Evolutionary conservation across 148 eudicot genomes (phyloP).

Genomic region (Rhododendron molle): DNA sequence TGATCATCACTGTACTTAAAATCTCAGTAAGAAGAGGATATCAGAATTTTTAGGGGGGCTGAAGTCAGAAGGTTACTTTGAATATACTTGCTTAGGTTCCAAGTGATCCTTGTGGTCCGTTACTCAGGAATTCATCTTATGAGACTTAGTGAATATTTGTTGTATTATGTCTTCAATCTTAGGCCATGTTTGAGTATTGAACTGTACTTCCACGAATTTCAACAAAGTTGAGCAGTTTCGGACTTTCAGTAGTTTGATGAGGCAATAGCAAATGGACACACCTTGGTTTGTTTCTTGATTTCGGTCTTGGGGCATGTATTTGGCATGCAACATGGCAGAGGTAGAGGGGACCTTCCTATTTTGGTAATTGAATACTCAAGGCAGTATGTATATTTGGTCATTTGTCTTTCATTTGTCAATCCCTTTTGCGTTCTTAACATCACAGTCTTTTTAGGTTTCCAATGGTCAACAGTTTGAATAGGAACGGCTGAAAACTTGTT

Average conservation of each 20-base stretch:
- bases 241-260: neutral
- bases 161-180: neutral
- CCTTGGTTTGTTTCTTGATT: neutral
- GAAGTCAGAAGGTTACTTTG: neutral
- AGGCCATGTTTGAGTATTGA: neutral
- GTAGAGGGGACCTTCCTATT: neutral
- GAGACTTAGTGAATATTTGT: neutral
- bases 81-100: neutral
- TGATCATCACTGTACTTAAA: neutral
- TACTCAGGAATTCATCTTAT: neutral
- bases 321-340: neutral
- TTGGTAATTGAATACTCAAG: neutral
- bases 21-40: neutral
- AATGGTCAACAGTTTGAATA: neutral
- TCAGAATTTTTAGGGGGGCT: neutral
- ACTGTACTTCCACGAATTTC: neutral
- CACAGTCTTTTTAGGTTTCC: neutral
- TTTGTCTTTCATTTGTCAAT: neutral
- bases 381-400: neutral
- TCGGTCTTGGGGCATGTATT: neutral
- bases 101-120: neutral
- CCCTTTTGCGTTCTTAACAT: neutral
- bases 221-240: neutral
- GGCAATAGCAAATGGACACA: neutral
- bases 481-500: neutral